phyloP scores from a whole-genome alignment of 163 green algal species.

The Scenedesmus sp. region DNA sequence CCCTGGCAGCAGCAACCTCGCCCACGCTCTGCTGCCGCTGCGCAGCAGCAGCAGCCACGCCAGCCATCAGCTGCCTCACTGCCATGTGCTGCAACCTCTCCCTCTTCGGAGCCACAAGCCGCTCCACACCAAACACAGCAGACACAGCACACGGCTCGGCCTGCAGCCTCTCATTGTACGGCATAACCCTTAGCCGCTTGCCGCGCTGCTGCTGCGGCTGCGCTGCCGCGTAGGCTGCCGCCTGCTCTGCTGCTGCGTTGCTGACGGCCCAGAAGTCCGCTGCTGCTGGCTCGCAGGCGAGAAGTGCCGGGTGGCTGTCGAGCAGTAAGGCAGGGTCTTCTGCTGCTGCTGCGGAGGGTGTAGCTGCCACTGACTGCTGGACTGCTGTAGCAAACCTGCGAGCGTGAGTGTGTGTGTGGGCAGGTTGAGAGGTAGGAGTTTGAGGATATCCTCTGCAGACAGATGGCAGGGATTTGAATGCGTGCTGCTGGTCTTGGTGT shows the following conservation, averaged over 20 bases:
- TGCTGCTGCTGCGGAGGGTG: background rate
- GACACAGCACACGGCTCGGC: background rate
- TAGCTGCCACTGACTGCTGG: constrained; percentile 9
- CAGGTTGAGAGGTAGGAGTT: background rate
- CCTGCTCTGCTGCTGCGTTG: background rate
- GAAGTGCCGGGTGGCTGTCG: background rate
- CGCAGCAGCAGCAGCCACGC: background rate
- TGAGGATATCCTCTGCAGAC: too few relatives aligned
- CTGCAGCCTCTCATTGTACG: background rate
- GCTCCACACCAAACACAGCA: constrained; percentile 10
- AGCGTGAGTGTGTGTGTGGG: background rate
- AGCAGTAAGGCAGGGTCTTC: constrained; percentile 22
- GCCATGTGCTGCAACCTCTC: background rate
- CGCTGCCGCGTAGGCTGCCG: background rate
- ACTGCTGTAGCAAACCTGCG: constrained; percentile 32
- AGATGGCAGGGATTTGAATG: too few relatives aligned
- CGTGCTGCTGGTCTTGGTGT: too few relatives aligned
- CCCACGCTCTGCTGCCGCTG: background rate
- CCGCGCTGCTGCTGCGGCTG: background rate
- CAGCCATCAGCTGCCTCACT: constrained; percentile 24
- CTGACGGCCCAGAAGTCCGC: constrained; percentile 17
- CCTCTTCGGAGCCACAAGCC: constrained; percentile 20
- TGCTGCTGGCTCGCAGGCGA: constrained; percentile 18
- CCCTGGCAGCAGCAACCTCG: background rate
- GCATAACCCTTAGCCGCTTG: background rate